phyloP scores from a whole-genome alignment of 495 filamentous ascomycete genomes.

The Neurospora hispaniola region DNA sequence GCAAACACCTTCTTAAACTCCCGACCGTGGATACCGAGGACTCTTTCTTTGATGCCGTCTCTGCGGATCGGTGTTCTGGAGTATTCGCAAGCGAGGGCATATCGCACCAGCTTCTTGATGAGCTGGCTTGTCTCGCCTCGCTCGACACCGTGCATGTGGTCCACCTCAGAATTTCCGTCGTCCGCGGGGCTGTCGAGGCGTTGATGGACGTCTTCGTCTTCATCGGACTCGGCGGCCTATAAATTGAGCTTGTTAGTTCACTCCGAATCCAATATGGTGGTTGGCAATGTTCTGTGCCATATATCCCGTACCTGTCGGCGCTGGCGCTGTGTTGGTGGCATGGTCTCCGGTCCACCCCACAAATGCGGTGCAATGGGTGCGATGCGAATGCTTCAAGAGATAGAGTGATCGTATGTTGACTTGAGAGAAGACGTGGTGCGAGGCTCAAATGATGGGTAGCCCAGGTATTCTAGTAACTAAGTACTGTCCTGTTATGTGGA shows the following conservation, averaged over 20 bases:
- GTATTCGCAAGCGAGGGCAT: slow-evolving; percentile 82
- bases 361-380: not conserved
- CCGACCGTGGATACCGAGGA: slow-evolving; percentile 41
- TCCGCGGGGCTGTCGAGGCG: slow-evolving; percentile 5
- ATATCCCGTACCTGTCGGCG: not conserved
- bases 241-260: not conserved
- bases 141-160: slow-evolving; percentile 26
- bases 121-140: slow-evolving; percentile 41
- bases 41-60: slow-evolving; percentile 68
- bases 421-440: not conserved
- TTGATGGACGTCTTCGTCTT: slow-evolving; percentile 15
- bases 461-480: not conserved
- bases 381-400: not conserved
- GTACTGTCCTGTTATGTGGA: not conserved
- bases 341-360: not conserved
- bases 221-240: slow-evolving; percentile 10
- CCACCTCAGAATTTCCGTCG: slow-evolving; percentile 26
- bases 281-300: not conserved
- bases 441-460: not conserved
- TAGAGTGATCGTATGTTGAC: not conserved
- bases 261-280: not conserved
- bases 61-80: slow-evolving; percentile 66
- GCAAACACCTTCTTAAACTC: slow-evolving; percentile 63
- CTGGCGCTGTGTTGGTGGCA: slow-evolving; percentile 6
- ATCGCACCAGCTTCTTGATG: slow-evolving; percentile 83